These are phyloP conservation scores for Claviceps monticola DNA, from an alignment of 2,329 filamentous ascomycete genomes.

Conservation along the genomic window DNA sequence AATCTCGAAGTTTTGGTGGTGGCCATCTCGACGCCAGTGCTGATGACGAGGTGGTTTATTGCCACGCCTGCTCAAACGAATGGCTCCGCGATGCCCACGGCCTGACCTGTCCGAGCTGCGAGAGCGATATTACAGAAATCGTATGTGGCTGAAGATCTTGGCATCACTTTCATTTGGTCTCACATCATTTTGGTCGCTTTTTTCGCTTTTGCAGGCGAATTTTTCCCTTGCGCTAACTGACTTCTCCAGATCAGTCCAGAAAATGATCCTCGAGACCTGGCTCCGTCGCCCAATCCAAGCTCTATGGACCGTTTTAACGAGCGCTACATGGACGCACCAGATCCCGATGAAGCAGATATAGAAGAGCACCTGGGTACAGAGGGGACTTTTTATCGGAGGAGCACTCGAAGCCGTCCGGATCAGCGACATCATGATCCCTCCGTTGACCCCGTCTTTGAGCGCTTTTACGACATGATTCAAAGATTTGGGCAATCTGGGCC, in stretches of 20 bases:
- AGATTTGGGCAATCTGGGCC: constrained; percentile 15
- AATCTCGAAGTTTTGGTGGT: constrained; percentile 13
- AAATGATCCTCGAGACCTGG: constrained; percentile 45
- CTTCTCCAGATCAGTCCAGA: constrained; percentile 34
- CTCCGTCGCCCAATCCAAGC: constrained; percentile 16
- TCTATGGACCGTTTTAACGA: constrained; percentile 17
- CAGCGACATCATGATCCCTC: constrained; percentile 18
- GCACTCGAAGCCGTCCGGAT: constrained; percentile 16
- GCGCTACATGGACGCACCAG: constrained; percentile 30
- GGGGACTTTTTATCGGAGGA: constrained; percentile 27
- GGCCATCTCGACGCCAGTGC: constrained; percentile 35
- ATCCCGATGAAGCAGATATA: constrained; percentile 46
- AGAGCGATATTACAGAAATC: constrained; percentile 71
- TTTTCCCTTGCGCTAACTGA: constrained; percentile 6
- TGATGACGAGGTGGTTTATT: constrained; percentile 64
- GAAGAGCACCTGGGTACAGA: constrained; percentile 35
- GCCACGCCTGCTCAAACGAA: constrained; percentile 66
- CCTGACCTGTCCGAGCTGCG: constrained; percentile 63
- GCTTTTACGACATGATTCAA: constrained; percentile 31
- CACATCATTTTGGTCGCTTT: no score
- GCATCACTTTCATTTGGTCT: neutral
- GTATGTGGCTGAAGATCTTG: constrained; percentile 36
- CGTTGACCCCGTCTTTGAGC: constrained; percentile 24
- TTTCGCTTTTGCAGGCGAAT: no score
- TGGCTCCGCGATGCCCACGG: constrained; percentile 63